These are phyloP conservation scores for Fusarium nelsonii DNA, from an alignment of 2,329 filamentous ascomycete genomes.

Conservation along the genomic window DNA sequence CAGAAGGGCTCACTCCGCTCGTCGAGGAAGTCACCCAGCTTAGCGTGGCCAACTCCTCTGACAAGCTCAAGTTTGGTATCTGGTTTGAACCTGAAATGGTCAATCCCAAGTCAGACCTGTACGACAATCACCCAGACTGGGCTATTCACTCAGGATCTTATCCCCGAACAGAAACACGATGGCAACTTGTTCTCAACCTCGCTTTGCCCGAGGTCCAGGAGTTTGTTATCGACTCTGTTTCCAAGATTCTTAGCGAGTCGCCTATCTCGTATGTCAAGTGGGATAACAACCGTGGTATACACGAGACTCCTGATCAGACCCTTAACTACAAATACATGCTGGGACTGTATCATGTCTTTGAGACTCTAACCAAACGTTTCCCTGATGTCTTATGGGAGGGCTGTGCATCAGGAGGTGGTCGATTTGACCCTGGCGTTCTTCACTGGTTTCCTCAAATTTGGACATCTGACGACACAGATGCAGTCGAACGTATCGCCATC, in stretches of 20 bases:
- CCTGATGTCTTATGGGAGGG: conserved; percentile 75
- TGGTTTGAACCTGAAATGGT: conserved; percentile 80
- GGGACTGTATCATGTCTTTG: conserved; percentile 73
- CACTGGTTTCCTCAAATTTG: conserved; percentile 75
- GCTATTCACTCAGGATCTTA: conserved; percentile 69
- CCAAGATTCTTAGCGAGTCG: conserved; percentile 65
- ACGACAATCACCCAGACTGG: conserved; percentile 73
- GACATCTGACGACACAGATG: conserved; percentile 75
- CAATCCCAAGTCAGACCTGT: conserved; percentile 71
- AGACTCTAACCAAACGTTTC: conserved; percentile 69
- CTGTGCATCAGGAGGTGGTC: conserved; percentile 73
- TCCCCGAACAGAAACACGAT: conserved; percentile 65
- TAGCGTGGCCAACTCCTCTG: conserved; percentile 58
- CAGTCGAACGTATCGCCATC: conserved; percentile 69
- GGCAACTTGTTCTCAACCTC: conserved; percentile 72
- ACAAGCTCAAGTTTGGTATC: conserved; percentile 69
- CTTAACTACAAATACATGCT: conserved; percentile 71
- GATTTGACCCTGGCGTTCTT: conserved; percentile 73
- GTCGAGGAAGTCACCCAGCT: conserved; percentile 65
- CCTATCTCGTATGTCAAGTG: conserved; percentile 74
- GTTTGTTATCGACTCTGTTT: conserved; percentile 68
- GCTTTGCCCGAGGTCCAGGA: conserved; percentile 72
- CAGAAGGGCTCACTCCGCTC: conserved; percentile 65
- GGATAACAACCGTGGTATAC: conserved; percentile 76
- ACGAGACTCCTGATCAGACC: conserved; percentile 67